Conservation (phyloP, 257 asterid species). For the Solanum appendiculatum region DNA sequence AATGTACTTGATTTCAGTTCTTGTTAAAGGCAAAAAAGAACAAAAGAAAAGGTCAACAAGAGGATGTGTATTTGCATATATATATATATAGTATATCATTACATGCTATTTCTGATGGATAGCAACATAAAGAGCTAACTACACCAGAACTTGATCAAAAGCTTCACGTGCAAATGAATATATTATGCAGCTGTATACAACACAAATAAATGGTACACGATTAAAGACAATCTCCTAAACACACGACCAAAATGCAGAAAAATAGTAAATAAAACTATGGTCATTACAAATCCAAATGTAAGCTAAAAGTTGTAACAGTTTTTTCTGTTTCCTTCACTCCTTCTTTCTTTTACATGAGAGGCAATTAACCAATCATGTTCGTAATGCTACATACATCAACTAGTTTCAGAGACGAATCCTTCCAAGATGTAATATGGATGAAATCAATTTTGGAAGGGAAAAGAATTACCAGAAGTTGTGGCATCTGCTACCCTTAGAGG, state of each 20-base stretch:
- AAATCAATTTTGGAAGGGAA: conserved; percentile 12
- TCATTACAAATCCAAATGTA: conserved; percentile 16
- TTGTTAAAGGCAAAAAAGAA: not conserved
- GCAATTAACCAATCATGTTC: conserved; percentile 12
- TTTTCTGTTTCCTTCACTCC: conserved; percentile 7
- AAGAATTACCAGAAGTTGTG: conserved; percentile 3
- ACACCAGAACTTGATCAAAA: not conserved
- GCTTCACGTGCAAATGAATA: not conserved
- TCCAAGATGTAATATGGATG: conserved; percentile 3
- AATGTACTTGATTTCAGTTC: not conserved
- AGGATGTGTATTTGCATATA: not conserved
- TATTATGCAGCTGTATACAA: not conserved
- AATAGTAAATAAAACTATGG: not conserved
- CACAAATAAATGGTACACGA: not conserved
- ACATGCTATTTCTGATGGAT: not conserved
- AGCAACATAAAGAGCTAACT: not conserved
- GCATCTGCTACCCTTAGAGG: conserved; percentile 31
- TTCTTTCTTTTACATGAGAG: not conserved
- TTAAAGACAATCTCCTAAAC: not conserved
- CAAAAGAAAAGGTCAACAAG: not conserved
- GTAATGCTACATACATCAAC: conserved; percentile 19
- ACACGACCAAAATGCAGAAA: not conserved
- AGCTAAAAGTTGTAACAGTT: conserved; percentile 8
- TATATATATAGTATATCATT: not conserved
- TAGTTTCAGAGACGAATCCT: conserved; percentile 8